Percentiles rank a stretch among this genome's conserved stretches.
Conservation (phyloP, 768 basidiomycete species). For the Mycena sanguinolenta region DNA sequence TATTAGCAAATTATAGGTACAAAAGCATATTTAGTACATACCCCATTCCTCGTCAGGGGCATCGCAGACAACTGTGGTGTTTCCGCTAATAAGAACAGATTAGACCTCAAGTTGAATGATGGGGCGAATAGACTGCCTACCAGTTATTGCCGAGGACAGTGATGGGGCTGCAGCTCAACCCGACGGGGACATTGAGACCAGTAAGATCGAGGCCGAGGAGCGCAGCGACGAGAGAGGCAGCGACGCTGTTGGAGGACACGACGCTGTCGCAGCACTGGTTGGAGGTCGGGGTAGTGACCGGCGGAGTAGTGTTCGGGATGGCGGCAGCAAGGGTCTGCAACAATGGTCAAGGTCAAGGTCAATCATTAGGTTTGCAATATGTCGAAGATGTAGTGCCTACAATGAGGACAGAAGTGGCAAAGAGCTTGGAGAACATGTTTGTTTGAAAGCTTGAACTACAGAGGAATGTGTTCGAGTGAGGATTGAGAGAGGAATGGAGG, state of each 20-base stretch:
- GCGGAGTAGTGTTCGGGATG: neutral
- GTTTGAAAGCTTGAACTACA: neutral
- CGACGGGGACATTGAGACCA: neutral
- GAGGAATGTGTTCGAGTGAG: neutral
- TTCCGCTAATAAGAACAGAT: neutral
- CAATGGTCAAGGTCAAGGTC: no score
- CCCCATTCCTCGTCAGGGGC: neutral
- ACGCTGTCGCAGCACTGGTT: neutral
- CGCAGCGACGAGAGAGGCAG: neutral
- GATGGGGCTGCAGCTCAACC: neutral
- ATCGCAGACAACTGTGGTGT: neutral
- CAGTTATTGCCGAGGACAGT: neutral
- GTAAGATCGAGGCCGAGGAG: neutral
- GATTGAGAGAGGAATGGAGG: neutral
- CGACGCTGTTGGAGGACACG: neutral
- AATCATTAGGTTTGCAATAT: neutral
- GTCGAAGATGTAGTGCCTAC: neutral
- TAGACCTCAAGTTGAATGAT: neutral
- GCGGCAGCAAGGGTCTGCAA: slow-evolving; percentile 5
- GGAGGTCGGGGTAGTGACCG: neutral
- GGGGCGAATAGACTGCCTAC: neutral
- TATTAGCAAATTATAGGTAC: no score
- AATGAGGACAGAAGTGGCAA: neutral
- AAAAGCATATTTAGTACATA: neutral
- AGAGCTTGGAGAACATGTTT: neutral